Base-by-base conservation (phyloP, 2,329 filamentous ascomycete genomes). In the Lasiodiplodia gonubiensis region DNA sequence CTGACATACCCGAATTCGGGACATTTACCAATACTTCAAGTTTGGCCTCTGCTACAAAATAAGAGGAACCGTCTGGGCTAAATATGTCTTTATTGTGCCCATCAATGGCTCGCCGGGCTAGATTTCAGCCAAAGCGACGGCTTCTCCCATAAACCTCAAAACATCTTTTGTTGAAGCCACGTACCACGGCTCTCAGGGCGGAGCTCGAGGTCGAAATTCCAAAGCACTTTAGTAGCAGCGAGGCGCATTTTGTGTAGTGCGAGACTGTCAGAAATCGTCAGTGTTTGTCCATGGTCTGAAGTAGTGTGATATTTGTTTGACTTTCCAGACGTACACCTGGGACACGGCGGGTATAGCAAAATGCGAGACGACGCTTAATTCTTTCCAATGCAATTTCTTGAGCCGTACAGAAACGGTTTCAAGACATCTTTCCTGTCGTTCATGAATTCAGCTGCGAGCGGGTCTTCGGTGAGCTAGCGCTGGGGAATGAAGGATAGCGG, bases 341-440 rank as follows among this genome's bases (percentile, higher is more conserved):
- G 1, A 33, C 10, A 8, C 30, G 30, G 8, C 7, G 7, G 8
- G 1, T 33, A 8, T 33, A 33, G 30, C 1, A 33, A 33, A 33
- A 33, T 33, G 30, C 5, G 7, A 33, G 30, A 33, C 1, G 3
- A 33, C 4, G 5, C 76, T 69, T 71, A 79, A 77, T 77, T 73
- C 70, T 72, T 75, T 11, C 78, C 78, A 14, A 79, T 68, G 52
- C 78, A 80, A 35, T 72, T 76, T 46, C 78, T 70, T 4, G 79
- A 75, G 1, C 79, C 79, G 30, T 74, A 69, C 3, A 71, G 69
- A 66, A 79, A 79, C 0, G 78, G 78, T 39, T 76, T 72, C 16
- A 73, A 69, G 8, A 72, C 72, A 5, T 68, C 70, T 25, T 69
- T 71, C 18, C 74, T 72, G 68, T 79, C 77, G 10, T 71, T 69